phyloP scores from a whole-genome alignment of 2,329 filamentous ascomycete species.

The Didymella sp. region DNA sequence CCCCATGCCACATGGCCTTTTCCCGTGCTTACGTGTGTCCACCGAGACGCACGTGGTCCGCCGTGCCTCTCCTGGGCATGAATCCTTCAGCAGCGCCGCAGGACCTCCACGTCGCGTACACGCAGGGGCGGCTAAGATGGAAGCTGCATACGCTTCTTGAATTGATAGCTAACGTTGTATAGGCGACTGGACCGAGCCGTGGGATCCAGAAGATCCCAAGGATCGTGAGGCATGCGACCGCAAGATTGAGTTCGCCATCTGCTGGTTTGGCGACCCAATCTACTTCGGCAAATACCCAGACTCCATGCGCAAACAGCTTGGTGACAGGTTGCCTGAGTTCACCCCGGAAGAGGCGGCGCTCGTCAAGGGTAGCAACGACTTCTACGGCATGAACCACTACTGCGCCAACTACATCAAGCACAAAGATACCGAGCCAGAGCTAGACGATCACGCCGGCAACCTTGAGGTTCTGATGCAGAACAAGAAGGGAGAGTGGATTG shows the following conservation, averaged over 20 bases:
- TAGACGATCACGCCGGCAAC: conserved; percentile 76
- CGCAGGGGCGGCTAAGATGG: conserved; percentile 10
- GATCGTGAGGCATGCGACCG: conserved; percentile 79
- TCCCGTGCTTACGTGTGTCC: conserved; percentile 5
- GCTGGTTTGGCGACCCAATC: conserved; percentile 87
- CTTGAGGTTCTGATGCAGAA: conserved; percentile 74
- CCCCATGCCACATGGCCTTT: conserved; percentile 11
- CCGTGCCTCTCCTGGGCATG: conserved; percentile 1
- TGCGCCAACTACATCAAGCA: conserved; percentile 86
- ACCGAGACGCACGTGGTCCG: neutral
- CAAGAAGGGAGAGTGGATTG: conserved; percentile 76
- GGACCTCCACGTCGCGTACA: conserved; percentile 1
- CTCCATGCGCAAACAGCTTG: conserved; percentile 82
- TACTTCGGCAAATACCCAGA: conserved; percentile 85
- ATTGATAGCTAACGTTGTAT: conserved; percentile 6
- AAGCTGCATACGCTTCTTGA: neutral
- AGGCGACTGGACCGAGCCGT: conserved; percentile 82
- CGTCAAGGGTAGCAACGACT: conserved; percentile 88
- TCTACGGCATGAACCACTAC: conserved; percentile 96
- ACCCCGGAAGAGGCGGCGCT: conserved; percentile 74
- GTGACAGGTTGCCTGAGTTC: conserved; percentile 76
- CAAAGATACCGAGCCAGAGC: conserved; percentile 65
- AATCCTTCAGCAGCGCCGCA: conserved; percentile 8
- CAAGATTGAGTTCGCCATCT: conserved; percentile 86
- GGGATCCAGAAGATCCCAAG: conserved; percentile 76